phyloP scores from a whole-genome alignment of 2,329 filamentous ascomycete species.

The Lachnellula arida region DNA sequence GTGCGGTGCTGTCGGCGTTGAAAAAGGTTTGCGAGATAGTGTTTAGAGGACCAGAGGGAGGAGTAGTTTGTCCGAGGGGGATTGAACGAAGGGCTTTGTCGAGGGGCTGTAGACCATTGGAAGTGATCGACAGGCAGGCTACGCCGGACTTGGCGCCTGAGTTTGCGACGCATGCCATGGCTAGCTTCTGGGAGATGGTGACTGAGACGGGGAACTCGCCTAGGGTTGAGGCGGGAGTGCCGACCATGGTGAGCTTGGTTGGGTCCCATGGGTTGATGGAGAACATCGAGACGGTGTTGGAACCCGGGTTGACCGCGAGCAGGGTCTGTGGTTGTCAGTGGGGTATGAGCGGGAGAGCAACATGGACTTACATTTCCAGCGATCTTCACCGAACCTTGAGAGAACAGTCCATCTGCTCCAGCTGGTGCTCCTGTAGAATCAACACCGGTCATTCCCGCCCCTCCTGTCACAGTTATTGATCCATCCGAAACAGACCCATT shows the following conservation, averaged over 20 bases:
- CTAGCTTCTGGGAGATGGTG: slow-evolving; percentile 40
- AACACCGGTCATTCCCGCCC: slow-evolving; percentile 40
- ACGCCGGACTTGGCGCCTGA: slow-evolving; percentile 42
- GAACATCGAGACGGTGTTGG: slow-evolving; percentile 49
- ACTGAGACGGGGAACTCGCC: slow-evolving; percentile 52
- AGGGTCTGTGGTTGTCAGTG: slow-evolving; percentile 36
- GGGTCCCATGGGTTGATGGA: slow-evolving; percentile 39
- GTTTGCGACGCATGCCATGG: slow-evolving; percentile 43
- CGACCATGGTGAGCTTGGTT: slow-evolving; percentile 41
- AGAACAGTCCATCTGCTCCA: slow-evolving; percentile 46
- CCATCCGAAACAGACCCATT: slow-evolving; percentile 45
- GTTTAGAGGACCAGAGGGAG: slow-evolving; percentile 52
- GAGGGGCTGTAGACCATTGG: slow-evolving; percentile 38
- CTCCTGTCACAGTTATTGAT: slow-evolving; percentile 42
- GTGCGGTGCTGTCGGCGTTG: slow-evolving; percentile 45
- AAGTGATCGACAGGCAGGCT: slow-evolving; percentile 38
- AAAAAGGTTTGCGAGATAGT: slow-evolving; percentile 59
- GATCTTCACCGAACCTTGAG: slow-evolving; percentile 46
- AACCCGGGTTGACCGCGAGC: slow-evolving; percentile 52
- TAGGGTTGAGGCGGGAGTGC: slow-evolving; percentile 39
- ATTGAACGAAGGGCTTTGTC: slow-evolving; percentile 42
- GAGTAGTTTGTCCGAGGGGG: slow-evolving; percentile 50
- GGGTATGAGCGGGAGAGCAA: not conserved
- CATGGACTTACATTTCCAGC: slow-evolving; percentile 45
- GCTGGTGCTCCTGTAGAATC: slow-evolving; percentile 37